A percentile compares a stretch with the other conserved stretches of the same genome.
Conservation (phyloP, 495 filamentous ascomycete genomes). For the Podospora didyma region DNA sequence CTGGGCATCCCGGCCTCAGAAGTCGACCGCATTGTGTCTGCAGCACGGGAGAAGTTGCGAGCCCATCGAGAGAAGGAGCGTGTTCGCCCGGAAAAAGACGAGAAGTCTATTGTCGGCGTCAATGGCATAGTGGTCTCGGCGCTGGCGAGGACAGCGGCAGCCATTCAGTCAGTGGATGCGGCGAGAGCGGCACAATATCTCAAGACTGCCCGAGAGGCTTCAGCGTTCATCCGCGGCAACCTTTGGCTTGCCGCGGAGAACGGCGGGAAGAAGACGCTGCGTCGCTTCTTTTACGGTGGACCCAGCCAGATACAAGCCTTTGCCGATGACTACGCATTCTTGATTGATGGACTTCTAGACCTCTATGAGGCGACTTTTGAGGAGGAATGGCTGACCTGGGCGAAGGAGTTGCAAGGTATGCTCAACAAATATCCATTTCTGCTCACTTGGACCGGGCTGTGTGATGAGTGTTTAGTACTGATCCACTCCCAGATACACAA, state of each 20-base stretch:
- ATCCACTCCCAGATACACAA: slow-evolving; percentile 53
- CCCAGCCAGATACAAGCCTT: slow-evolving; percentile 69
- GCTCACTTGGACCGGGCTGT: slow-evolving; percentile 46
- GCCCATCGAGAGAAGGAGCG: slow-evolving; percentile 71
- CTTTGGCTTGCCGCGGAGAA: slow-evolving; percentile 67
- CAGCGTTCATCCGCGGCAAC: slow-evolving; percentile 71
- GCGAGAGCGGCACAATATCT: slow-evolving; percentile 53
- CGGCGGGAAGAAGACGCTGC: slow-evolving; percentile 47
- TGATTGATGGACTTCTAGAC: slow-evolving; percentile 79
- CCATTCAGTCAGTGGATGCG: slow-evolving; percentile 57
- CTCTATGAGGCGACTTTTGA: slow-evolving; percentile 88
- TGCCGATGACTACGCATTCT: slow-evolving; percentile 92
- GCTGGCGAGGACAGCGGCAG: slow-evolving; percentile 67
- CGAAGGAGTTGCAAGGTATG: slow-evolving; percentile 78
- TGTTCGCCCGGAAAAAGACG: slow-evolving; percentile 77
- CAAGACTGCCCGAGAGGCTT: slow-evolving; percentile 63
- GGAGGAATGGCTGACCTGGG: slow-evolving; percentile 73
- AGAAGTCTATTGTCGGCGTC: slow-evolving; percentile 84
- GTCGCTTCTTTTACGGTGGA: slow-evolving; percentile 74
- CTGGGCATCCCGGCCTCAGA: slow-evolving; percentile 73
- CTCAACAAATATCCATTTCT: slow-evolving; percentile 19
- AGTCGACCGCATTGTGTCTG: slow-evolving; percentile 64
- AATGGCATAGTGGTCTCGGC: slow-evolving; percentile 89
- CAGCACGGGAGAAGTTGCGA: slow-evolving; percentile 64
- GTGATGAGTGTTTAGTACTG: neutral